Evolutionary conservation across 192 early-diverging fungal genomes (phyloP), one percentile per base, ranked within the genome.

Genomic region (Phycomyces blakesleeanus): DNA sequence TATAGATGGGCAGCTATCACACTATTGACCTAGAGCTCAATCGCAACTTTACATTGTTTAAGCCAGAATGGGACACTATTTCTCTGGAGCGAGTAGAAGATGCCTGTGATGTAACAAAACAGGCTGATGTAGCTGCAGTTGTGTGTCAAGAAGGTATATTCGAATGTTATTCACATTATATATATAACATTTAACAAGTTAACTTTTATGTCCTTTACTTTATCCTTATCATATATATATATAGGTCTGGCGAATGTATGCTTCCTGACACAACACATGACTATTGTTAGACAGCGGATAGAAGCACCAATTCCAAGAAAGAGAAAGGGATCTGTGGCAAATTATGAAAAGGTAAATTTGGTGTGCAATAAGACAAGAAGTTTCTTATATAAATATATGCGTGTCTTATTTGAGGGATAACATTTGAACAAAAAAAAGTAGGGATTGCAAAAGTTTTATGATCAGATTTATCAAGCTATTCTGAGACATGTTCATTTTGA

Each of bases 1-100:
- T 18, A 22, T 57, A 91, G 89, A 77, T 95, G 78, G 93, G 93
- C 26, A 88, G 85, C 50, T 96, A 93, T 75, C 95, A 97, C 80
- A 97, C 95, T 5, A 76, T 97, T 61, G 95, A 99, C 67, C 78
- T 99, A 57, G 93, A 95, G 68, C 79, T 93, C 72, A 90, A 93
- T 71, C 86, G 89, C 61, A 86, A 82, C 55, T 95, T 99, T 63
- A 94, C 93, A 5, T 71, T 99, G 38, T 72, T 76, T 38, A 99
- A 99, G 77, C 75, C 78, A 41, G 87, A 91, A 59, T 99, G 97
- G 97, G 96, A 99, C 73, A 72, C 88, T 24, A 96, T 99, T 64
- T 81, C 94, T 37, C 73, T 98, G 59, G 90, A 96, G 63, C 83
- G 93, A 50, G 87, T 99, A 47, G 80, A 91, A 21, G 86, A 89